Evolutionary conservation across 371 early-diverging fungal species (phyloP).

Genomic region (Mortierella sp.): DNA sequence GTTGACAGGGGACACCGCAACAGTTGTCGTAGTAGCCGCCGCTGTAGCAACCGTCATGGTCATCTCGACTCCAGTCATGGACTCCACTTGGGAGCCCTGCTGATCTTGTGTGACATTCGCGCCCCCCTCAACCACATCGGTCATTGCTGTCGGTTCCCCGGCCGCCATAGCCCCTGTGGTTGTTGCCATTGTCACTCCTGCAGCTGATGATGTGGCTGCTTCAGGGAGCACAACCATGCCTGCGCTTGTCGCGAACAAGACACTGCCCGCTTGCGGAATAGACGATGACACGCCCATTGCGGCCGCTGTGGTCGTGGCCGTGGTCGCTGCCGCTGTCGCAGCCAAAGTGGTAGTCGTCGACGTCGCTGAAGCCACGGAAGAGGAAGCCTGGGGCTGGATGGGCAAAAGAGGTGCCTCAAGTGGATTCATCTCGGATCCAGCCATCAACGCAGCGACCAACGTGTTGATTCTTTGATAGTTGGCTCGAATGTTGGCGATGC

Average conservation of each 20-base stretch:
- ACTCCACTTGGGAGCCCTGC: too few species aligned
- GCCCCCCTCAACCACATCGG: too few species aligned
- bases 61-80: too few species aligned
- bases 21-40: too few species aligned
- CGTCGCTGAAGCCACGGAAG: background rate
- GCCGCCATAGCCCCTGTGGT: background rate
- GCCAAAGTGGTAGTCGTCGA: background rate
- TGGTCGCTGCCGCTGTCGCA: too few species aligned
- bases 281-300: too few species aligned
- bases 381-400: background rate
- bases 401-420: too few species aligned
- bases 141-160: too few species aligned
- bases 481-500: conserved; percentile 15
- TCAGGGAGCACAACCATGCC: conserved; percentile 1
- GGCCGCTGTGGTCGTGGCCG: too few species aligned
- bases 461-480: conserved; percentile 17
- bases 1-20: too few species aligned
- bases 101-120: too few species aligned
- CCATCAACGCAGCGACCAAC: conserved; percentile 17
- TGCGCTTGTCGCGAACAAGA: conserved; percentile 6
- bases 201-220: background rate
- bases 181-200: background rate
- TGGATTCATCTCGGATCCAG: background rate
- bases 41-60: too few species aligned
- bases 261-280: background rate